These are phyloP conservation scores for Phytophthora podocarpi DNA, from an alignment of 352 stramenopile genomes.

Conservation along the genomic window DNA sequence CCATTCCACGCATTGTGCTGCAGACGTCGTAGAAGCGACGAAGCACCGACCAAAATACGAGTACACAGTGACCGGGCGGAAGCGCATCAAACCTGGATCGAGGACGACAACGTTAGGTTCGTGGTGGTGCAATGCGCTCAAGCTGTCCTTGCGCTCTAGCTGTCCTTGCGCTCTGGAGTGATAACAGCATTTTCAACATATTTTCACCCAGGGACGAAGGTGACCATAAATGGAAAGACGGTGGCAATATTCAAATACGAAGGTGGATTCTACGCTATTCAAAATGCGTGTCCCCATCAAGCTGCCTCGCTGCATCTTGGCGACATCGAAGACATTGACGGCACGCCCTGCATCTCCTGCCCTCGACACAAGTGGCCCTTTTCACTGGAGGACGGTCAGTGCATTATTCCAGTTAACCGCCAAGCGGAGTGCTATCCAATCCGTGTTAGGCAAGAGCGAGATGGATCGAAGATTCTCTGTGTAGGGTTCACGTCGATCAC, in stretches of 20 bases:
- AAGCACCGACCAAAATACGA: constrained; percentile 74
- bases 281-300: constrained; percentile 82
- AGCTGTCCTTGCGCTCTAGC: not conserved
- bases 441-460: constrained; percentile 42
- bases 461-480: constrained; percentile 63
- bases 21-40: constrained; percentile 81
- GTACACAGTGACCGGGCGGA: constrained; percentile 74
- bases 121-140: not conserved
- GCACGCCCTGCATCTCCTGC: constrained; percentile 70
- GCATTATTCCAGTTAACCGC: constrained; percentile 53
- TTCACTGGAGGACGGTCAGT: constrained; percentile 76
- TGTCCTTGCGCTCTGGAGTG: not conserved
- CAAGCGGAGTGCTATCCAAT: constrained; percentile 72
- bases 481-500: constrained; percentile 70
- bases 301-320: constrained; percentile 80
- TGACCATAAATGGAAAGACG: constrained; percentile 63
- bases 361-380: constrained; percentile 86
- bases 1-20: not conserved
- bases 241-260: constrained; percentile 87
- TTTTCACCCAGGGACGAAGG: constrained; percentile 50
- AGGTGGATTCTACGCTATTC: constrained; percentile 70
- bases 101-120: constrained; percentile 62
- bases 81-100: constrained; percentile 72
- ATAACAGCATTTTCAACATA: not conserved
- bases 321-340: constrained; percentile 88